Percentiles rank a stretch among this genome's conserved stretches.
phyloP scores from a whole-genome alignment of 305 asterid species.

The Vinca major region DNA sequence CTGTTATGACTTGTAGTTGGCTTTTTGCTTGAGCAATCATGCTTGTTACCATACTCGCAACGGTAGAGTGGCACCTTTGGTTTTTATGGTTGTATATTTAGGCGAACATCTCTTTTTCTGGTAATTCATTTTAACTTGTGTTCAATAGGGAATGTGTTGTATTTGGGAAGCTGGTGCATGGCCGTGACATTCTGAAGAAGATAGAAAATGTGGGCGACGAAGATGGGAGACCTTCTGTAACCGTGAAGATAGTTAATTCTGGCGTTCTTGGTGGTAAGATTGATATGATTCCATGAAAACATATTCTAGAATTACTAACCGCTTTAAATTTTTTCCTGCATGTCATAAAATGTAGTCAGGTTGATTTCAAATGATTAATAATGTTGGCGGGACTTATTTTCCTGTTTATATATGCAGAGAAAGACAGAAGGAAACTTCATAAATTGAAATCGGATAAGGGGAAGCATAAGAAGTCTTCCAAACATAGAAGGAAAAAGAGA shows the following conservation, averaged over 20 bases:
- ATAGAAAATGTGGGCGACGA: conserved; percentile 85
- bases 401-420: conserved; percentile 29
- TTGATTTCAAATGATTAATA: neutral
- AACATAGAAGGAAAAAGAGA: conserved; percentile 62
- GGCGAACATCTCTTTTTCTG: neutral
- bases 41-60: neutral
- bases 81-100: neutral
- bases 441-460: conserved; percentile 40
- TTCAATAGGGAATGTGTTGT: conserved; percentile 70
- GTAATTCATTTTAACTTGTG: conserved; percentile 13
- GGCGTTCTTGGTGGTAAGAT: conserved; percentile 82
- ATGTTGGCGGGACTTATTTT: conserved; percentile 9
- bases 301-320: neutral
- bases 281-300: neutral
- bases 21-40: neutral
- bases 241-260: conserved; percentile 80
- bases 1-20: neutral
- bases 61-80: neutral
- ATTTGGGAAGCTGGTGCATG: conserved; percentile 88
- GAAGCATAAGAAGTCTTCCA: conserved; percentile 74
- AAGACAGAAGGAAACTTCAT: conserved; percentile 35
- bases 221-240: conserved; percentile 78
- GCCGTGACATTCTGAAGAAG: conserved; percentile 71
- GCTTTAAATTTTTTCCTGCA: conserved; percentile 3
- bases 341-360: neutral